These are phyloP conservation scores for Picea sitchensis DNA, from an alignment of 75 land plant species.

Conservation along the genomic window DNA sequence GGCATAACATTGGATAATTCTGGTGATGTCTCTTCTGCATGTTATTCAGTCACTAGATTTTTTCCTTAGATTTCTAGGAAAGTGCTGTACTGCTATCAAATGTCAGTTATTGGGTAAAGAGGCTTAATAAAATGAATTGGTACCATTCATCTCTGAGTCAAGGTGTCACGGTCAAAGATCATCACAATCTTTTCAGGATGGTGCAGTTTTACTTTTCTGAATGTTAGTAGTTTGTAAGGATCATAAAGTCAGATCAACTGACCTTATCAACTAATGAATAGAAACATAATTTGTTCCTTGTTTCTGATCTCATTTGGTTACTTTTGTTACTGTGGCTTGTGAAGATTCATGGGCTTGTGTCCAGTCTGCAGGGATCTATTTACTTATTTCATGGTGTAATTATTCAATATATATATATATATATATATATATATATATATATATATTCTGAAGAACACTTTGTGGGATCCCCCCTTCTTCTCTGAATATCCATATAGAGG, in stretches of 20 bases:
- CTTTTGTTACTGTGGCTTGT: too few relatives aligned
- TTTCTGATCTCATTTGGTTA: too few relatives aligned
- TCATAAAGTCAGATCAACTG: not conserved
- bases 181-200: not conserved
- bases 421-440: too few relatives aligned
- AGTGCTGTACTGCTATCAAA: not conserved
- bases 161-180: not conserved
- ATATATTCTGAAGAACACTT: too few relatives aligned
- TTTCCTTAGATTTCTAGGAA: not conserved
- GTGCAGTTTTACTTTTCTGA: not conserved
- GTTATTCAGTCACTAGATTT: not conserved
- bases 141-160: not conserved
- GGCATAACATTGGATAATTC: too few relatives aligned
- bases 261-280: not conserved
- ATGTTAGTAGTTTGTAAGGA: not conserved
- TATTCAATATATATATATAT: too few relatives aligned
- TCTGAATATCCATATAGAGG: too few relatives aligned
- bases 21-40: not conserved
- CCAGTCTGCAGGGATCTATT: too few relatives aligned
- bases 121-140: not conserved
- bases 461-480: too few relatives aligned
- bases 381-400: too few relatives aligned
- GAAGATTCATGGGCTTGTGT: too few relatives aligned
- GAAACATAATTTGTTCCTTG: not conserved
- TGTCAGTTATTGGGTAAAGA: not conserved